phyloP scores from a whole-genome alignment of 1,284 basidiomycete species.

The Cryptococcus deneoformans region DNA sequence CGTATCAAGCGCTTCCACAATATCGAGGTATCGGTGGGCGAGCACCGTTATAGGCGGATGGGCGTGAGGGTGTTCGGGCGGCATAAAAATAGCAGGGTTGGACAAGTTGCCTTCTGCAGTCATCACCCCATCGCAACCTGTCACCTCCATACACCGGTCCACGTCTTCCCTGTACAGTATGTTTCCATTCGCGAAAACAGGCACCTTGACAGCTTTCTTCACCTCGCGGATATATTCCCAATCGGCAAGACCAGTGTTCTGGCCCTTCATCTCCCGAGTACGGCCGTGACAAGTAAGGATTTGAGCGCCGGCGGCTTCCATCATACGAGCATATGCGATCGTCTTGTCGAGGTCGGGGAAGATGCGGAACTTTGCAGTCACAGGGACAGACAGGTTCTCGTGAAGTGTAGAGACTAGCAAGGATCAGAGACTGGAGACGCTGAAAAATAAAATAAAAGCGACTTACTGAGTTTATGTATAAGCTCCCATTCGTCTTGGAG shows the following conservation, averaged over 20 bases:
- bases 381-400: slow-evolving; percentile 76
- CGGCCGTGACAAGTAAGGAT: slow-evolving; percentile 93
- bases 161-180: slow-evolving; percentile 81
- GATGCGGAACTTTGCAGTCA: slow-evolving; percentile 94
- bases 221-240: slow-evolving; percentile 82
- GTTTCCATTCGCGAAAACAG: slow-evolving; percentile 98
- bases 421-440: neutral
- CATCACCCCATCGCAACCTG: slow-evolving; percentile 91
- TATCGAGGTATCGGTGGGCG: slow-evolving; percentile 81
- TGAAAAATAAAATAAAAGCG: neutral
- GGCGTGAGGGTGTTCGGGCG: slow-evolving; percentile 48
- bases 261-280: slow-evolving; percentile 86
- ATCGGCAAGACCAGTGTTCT: slow-evolving; percentile 71
- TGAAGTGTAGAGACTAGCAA: slow-evolving; percentile 76
- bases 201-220: slow-evolving; percentile 81
- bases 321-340: slow-evolving; percentile 89
- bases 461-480: slow-evolving; percentile 73
- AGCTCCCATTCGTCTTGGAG: slow-evolving; percentile 94
- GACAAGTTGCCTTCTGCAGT: slow-evolving; percentile 93
- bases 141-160: slow-evolving; percentile 68
- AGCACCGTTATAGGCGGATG: slow-evolving; percentile 65
- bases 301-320: slow-evolving; percentile 92
- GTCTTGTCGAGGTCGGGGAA: slow-evolving; percentile 85
- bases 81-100: slow-evolving; percentile 78
- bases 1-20: slow-evolving; percentile 71